Base-by-base conservation (phyloP, 768 basidiomycete genomes). In the Sistotremastrum niveocremeum region DNA sequence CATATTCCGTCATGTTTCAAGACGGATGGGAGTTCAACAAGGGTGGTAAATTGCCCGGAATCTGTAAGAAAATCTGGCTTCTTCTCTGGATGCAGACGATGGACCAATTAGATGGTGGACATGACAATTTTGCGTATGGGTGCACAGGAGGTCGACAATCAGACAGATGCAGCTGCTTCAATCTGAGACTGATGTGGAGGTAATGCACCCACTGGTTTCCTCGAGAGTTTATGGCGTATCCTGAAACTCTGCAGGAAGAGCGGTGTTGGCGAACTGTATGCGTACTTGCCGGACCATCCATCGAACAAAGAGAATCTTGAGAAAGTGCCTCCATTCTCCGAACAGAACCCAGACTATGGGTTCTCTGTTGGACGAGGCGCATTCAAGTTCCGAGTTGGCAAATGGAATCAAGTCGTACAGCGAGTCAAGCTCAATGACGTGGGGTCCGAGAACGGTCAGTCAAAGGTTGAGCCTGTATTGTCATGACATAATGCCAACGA, bases 151-250 rank as follows among this genome's bases (percentile, higher is more conserved):
- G 84, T 3, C 63, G 83, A 11, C 67, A 81, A 54, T 62, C 73
- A 2, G 60, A 72, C 12, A 67, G 84, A 11, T 79, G 76, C 56
- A 67, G 70, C 42, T 85, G 83, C 57, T 85, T 87, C 58, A 65
- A 77, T 54, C 55, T 82, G 2, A 66, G 84, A 5, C 66, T 78
- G 9, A 86, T 86, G 84, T 86, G 82, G 81, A 70, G 81, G 77
- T 77, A 47, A 10, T 65, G 50, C 3, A 4, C 45, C 7, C 4
- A 10, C 8, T 8, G n/a, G 11, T 7, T 48, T 37, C 41, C 34
- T 20, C 32, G 8, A n/a, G 4, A 39, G 7, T 7, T 45, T 29
- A 3, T 42, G 9, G 36, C 42, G 38, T 39, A 7, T 37, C 46
- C 39, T 39, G 32, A 12, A 20, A 30, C n/a, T 4, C 31, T 34